Percentiles rank a stretch among this genome's conserved stretches.
Evolutionary conservation across 768 basidiomycete genomes (phyloP).

Genomic region (Leucosporidium creatinivorum): DNA sequence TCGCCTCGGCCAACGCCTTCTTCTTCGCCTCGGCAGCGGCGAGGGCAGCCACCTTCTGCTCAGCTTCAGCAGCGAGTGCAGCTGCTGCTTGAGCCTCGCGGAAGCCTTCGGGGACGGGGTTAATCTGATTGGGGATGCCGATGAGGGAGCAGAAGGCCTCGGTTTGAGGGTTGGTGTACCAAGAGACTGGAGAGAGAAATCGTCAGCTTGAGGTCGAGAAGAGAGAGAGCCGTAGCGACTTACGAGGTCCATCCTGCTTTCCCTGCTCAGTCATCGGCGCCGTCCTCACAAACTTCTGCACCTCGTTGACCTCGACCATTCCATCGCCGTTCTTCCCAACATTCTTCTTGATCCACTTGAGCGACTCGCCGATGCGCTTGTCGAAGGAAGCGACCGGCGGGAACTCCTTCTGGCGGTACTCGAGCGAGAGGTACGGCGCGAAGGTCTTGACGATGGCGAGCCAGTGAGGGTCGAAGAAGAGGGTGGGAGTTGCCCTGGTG

Average conservation of each 20-base stretch:
- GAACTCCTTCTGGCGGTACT: constrained; percentile 49
- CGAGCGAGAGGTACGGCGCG: constrained; percentile 63
- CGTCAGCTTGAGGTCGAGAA: not conserved
- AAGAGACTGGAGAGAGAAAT: constrained; percentile 50
- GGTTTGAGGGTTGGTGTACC: constrained; percentile 84
- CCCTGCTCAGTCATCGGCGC: constrained; percentile 41
- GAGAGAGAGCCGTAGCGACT: constrained; percentile 17
- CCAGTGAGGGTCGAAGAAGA: constrained; percentile 85
- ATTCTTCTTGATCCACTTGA: constrained; percentile 57
- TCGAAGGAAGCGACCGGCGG: constrained; percentile 54
- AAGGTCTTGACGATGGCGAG: constrained; percentile 85
- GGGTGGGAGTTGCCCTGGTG: not conserved
- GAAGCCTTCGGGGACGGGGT: constrained; percentile 42
- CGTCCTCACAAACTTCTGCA: constrained; percentile 63
- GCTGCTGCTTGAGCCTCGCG: constrained; percentile 8
- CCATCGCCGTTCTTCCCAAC: constrained; percentile 32
- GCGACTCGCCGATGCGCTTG: constrained; percentile 50
- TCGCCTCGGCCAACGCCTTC: constrained; percentile 8
- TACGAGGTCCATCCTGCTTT: constrained; percentile 46
- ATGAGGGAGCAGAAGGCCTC: constrained; percentile 75
- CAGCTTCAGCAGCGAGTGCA: not conserved
- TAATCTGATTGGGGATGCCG: constrained; percentile 65
- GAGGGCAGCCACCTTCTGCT: not conserved
- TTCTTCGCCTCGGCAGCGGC: constrained; percentile 10
- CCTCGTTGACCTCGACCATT: constrained; percentile 48